These are phyloP conservation scores for Arachnopeziza araneosa DNA, from an alignment of 2,329 filamentous ascomycete genomes.

Conservation along the genomic window DNA sequence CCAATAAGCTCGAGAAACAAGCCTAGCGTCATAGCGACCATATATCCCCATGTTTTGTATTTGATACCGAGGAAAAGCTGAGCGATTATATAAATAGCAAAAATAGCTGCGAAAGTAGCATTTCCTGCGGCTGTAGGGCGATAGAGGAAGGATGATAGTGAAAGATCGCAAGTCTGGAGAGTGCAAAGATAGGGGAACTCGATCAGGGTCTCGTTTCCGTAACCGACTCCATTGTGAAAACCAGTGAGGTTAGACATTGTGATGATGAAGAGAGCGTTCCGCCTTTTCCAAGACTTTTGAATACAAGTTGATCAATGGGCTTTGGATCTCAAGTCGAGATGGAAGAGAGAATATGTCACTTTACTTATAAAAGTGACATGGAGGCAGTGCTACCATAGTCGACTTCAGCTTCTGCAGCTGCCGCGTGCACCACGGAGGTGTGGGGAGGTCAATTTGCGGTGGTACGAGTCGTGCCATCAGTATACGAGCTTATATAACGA, in stretches of 20 bases:
- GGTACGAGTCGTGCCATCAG: background rate
- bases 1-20: constrained; percentile 46
- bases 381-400: background rate
- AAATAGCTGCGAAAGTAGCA: constrained; percentile 47
- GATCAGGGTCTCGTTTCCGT: constrained; percentile 24
- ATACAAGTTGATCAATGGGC: too few relatives aligned
- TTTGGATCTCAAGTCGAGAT: background rate
- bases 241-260: constrained; percentile 23
- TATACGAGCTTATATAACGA: background rate
- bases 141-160: constrained; percentile 50
- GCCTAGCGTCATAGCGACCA: constrained; percentile 43
- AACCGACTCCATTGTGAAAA: constrained; percentile 8
- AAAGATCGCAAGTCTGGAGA: constrained; percentile 41
- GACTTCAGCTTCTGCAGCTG: background rate
- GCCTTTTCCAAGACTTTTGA: background rate
- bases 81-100: constrained; percentile 39
- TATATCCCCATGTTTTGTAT: constrained; percentile 52
- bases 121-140: constrained; percentile 51
- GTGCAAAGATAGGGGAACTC: constrained; percentile 21
- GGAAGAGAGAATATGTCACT: background rate
- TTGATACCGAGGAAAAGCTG: constrained; percentile 42
- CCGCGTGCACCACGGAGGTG: background rate
- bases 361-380: background rate
- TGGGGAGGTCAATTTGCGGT: background rate
- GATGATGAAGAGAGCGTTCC: background rate